phyloP scores from a whole-genome alignment of 345 rosid genomes.

The Anastatica hierochuntica region DNA sequence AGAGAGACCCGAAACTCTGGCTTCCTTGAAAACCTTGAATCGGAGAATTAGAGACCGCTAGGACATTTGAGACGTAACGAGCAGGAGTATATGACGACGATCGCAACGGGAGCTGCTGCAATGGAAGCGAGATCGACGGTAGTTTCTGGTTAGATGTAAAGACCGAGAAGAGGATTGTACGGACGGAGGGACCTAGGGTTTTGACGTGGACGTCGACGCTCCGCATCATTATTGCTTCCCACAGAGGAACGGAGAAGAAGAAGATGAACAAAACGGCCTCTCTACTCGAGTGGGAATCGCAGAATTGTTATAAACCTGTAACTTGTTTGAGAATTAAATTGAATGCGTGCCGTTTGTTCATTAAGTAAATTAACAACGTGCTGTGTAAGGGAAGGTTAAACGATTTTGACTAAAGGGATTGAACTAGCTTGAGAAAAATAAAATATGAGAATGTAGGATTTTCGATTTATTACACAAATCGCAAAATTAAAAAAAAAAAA shows the following conservation, averaged over 20 bases:
- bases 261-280: not conserved
- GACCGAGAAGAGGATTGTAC: constrained; percentile 20
- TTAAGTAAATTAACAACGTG: too few species aligned
- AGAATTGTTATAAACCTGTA: too few species aligned
- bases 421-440: too few species aligned
- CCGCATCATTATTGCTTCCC: constrained; percentile 5
- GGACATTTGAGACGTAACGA: constrained; percentile 19
- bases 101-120: not conserved
- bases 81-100: constrained; percentile 1
- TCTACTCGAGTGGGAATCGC: not conserved
- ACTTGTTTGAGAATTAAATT: too few species aligned
- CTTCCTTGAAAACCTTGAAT: too few species aligned
- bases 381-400: too few species aligned
- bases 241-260: not conserved
- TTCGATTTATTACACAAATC: too few species aligned
- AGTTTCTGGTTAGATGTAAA: constrained; percentile 14
- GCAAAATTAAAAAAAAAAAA: too few species aligned
- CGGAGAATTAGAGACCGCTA: constrained; percentile 2
- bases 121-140: constrained; percentile 3
- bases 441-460: too few species aligned
- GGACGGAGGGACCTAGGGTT: constrained; percentile 12
- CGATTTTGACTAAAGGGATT: too few species aligned
- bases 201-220: constrained; percentile 17
- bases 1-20: constrained; percentile 1
- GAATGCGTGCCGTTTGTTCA: too few species aligned